phyloP scores from a whole-genome alignment of 148 eudicot genomes.

The Persicaria maculosa region DNA sequence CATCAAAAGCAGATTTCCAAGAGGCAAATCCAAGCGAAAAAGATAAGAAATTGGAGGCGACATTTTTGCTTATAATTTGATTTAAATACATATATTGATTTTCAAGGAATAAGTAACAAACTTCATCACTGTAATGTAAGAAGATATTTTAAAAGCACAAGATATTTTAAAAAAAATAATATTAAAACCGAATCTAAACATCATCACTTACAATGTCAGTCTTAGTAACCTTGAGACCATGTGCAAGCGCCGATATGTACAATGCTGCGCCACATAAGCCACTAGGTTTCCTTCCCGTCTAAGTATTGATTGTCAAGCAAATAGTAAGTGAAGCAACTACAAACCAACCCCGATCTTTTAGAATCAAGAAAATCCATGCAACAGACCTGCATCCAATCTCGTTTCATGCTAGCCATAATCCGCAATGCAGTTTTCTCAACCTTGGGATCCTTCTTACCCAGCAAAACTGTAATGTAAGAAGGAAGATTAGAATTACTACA shows the following conservation, averaged over 20 bases:
- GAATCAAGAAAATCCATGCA: neutral
- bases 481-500: constrained; percentile 1
- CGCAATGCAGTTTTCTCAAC: constrained; percentile 56
- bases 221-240: constrained; percentile 65
- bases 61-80: no score
- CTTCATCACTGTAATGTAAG: no score
- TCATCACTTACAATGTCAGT: constrained; percentile 53
- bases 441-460: constrained; percentile 27
- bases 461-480: constrained; percentile 32
- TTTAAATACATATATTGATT: no score
- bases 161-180: neutral
- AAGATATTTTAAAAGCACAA: no score
- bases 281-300: constrained; percentile 96
- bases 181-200: neutral
- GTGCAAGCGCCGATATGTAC: constrained; percentile 75
- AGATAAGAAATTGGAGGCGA: neutral
- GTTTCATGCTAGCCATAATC: constrained; percentile 79
- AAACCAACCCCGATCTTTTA: neutral
- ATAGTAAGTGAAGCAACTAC: neutral
- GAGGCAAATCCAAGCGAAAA: neutral
- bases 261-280: constrained; percentile 92
- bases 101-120: no score
- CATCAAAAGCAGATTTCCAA: neutral
- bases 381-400: constrained; percentile 82
- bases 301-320: constrained; percentile 13